Conservation (phyloP, 2,329 filamentous ascomycete genomes). For the Phaeophleospora eucalypticola region DNA sequence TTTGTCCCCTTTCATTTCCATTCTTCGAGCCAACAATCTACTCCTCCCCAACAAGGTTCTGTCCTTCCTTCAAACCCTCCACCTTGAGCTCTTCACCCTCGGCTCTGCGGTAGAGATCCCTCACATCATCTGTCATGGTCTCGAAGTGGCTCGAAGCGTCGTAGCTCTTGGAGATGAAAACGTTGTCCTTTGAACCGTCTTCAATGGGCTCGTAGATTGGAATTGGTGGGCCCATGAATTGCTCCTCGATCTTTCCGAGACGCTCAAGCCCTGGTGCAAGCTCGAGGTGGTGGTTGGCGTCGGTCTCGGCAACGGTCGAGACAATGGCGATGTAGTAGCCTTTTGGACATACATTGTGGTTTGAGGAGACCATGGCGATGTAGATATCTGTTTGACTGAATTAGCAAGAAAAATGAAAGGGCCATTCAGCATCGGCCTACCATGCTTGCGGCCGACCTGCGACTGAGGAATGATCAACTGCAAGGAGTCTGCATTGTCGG, state of each 20-base stretch:
- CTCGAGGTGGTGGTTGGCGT: conserved; percentile 92
- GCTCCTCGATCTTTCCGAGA: conserved; percentile 90
- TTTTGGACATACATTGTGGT: conserved; percentile 98
- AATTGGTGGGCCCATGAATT: conserved; percentile 90
- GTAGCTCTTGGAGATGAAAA: conserved; percentile 98
- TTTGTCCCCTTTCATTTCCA: no score
- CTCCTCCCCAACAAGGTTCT: conserved; percentile 62
- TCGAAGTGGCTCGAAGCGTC: conserved; percentile 98
- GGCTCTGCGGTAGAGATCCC: conserved; percentile 83
- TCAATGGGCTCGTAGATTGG: conserved; percentile 89
- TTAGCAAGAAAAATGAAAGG: no score
- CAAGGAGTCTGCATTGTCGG: conserved; percentile 80
- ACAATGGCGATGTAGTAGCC: conserved; percentile 99
- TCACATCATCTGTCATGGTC: conserved; percentile 88
- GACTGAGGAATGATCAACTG: conserved; percentile 98
- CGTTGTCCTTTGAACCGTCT: conserved; percentile 77
- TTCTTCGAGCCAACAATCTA: background rate
- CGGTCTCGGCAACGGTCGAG: conserved; percentile 89
- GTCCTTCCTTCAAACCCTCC: conserved; percentile 76
- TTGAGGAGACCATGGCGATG: conserved; percentile 89
- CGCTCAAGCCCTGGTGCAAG: conserved; percentile 88
- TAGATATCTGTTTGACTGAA: conserved; percentile 72
- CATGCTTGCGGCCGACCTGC: conserved; percentile 93
- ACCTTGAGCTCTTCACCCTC: conserved; percentile 83
- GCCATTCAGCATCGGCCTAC: no score